These are phyloP conservation scores for Trichophyton rubrum DNA, from an alignment of 2,329 filamentous ascomycete genomes.

Conservation along the genomic window DNA sequence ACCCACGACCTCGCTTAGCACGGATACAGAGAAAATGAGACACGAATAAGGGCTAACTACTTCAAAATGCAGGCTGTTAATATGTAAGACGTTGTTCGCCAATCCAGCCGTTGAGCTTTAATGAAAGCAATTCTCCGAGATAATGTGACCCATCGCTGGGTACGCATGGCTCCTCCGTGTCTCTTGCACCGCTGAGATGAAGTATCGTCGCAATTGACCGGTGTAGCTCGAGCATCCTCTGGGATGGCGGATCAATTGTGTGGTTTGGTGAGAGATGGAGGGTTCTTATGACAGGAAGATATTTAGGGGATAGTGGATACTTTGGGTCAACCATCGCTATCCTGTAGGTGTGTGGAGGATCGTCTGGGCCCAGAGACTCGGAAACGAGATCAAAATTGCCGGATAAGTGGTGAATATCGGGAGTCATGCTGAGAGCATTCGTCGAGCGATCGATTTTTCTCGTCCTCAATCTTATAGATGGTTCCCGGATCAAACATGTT, in stretches of 20 bases:
- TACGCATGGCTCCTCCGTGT: constrained; percentile 19
- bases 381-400: constrained; percentile 9
- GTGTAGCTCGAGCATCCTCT: constrained; percentile 15
- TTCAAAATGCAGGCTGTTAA: no score
- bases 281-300: constrained; percentile 11
- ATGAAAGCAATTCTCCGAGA: constrained; percentile 11
- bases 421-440: constrained; percentile 30
- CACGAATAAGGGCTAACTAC: background rate
- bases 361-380: constrained; percentile 1
- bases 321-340: constrained; percentile 5
- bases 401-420: constrained; percentile 15
- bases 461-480: constrained; percentile 27
- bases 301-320: background rate
- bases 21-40: background rate
- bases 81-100: no score
- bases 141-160: constrained; percentile 13
- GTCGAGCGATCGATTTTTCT: constrained; percentile 30
- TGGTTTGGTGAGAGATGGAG: constrained; percentile 16
- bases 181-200: constrained; percentile 16
- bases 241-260: constrained; percentile 20
- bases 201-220: constrained; percentile 14
- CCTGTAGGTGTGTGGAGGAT: constrained; percentile 11
- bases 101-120: constrained; percentile 13
- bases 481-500: constrained; percentile 33
- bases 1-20: background rate